These are phyloP conservation scores for Microsporum canis DNA, from an alignment of 2,329 filamentous ascomycete genomes.

Conservation along the genomic window DNA sequence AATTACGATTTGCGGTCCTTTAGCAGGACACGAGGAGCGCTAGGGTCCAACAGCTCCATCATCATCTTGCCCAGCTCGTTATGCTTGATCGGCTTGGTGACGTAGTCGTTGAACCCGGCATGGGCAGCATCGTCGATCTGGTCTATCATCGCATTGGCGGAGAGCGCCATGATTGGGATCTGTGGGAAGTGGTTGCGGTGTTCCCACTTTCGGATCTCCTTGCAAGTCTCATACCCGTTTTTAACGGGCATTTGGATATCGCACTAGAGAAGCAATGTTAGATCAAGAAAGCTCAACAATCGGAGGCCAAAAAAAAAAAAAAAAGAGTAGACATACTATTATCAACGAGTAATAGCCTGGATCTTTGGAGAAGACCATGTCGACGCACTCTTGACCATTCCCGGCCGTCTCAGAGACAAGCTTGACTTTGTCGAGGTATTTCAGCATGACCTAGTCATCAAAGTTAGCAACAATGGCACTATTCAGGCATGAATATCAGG, in stretches of 20 bases:
- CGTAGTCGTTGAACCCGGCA: constrained; percentile 40
- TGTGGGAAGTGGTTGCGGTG: constrained; percentile 35
- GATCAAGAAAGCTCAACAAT: not conserved
- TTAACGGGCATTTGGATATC: constrained; percentile 43
- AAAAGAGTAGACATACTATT: constrained; percentile 29
- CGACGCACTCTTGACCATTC: constrained; percentile 38
- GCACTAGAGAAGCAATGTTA: constrained; percentile 23
- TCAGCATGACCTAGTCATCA: constrained; percentile 34
- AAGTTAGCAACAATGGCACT: constrained; percentile 13
- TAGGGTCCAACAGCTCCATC: constrained; percentile 37
- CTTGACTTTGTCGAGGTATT: constrained; percentile 39
- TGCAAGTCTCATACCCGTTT: constrained; percentile 39
- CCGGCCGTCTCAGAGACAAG: constrained; percentile 36
- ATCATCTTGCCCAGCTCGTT: constrained; percentile 40
- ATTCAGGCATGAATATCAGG: not conserved
- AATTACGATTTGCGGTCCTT: constrained; percentile 24
- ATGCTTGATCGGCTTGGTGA: constrained; percentile 41
- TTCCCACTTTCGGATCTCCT: constrained; percentile 38
- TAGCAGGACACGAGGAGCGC: constrained; percentile 24
- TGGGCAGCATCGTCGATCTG: constrained; percentile 37
- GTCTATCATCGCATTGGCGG: constrained; percentile 41
- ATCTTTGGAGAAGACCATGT: constrained; percentile 38
- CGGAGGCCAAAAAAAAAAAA: not conserved
- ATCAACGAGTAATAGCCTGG: constrained; percentile 40
- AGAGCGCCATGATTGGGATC: constrained; percentile 40